These are phyloP conservation scores for Vararia minispora DNA, from an alignment of 768 basidiomycete genomes.

Conservation along the genomic window DNA sequence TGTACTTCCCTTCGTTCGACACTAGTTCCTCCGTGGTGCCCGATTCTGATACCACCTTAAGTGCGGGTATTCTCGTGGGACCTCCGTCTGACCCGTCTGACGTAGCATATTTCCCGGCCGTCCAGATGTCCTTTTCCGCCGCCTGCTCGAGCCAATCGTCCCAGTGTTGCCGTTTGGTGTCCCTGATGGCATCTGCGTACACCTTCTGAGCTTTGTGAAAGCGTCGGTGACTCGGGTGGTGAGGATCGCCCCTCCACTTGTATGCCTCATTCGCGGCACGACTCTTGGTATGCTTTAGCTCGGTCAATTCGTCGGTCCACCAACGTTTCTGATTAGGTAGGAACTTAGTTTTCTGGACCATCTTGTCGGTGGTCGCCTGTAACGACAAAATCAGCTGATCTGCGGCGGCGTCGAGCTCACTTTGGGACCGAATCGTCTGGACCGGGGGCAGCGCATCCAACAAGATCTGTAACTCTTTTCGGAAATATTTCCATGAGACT, in stretches of 20 bases:
- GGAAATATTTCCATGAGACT: too few species aligned
- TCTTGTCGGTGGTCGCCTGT: neutral
- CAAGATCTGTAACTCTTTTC: too few species aligned
- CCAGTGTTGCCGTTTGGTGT: constrained; percentile 18
- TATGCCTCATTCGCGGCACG: neutral
- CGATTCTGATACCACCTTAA: neutral
- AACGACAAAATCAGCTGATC: neutral
- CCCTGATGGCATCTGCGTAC: constrained; percentile 10
- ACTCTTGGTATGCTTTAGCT: neutral
- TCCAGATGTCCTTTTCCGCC: constrained; percentile 13
- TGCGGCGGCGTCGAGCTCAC: too few species aligned
- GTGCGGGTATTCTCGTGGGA: constrained; percentile 12
- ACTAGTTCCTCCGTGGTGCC: neutral
- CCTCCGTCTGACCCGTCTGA: constrained; percentile 7
- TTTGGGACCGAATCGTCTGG: too few species aligned
- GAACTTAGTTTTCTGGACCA: neutral
- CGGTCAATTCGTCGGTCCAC: constrained; percentile 3
- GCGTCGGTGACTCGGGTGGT: constrained; percentile 2
- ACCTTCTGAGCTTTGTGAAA: neutral
- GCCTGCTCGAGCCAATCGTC: constrained; percentile 15
- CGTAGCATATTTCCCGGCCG: constrained; percentile 5
- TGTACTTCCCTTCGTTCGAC: constrained; percentile 11
- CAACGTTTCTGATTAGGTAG: neutral
- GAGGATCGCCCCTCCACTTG: neutral
- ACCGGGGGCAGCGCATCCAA: too few species aligned